phyloP scores from a whole-genome alignment of 805 yeast species.

The Metschnikowia similis region DNA sequence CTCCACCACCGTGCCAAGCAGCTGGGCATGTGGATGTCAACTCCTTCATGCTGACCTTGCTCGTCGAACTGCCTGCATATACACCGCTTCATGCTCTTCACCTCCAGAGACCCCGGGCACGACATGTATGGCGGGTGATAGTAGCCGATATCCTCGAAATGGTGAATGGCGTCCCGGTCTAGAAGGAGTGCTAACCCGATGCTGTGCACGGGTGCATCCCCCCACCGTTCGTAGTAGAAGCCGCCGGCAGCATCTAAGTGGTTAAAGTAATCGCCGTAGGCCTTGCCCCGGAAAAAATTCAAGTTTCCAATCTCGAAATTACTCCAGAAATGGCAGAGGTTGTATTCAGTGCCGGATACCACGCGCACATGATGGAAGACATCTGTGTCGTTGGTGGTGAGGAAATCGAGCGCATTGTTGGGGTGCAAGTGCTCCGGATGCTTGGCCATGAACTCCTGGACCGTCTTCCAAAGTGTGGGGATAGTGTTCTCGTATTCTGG shows the following conservation, averaged over 20 bases:
- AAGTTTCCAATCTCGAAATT: slow-evolving; percentile 57
- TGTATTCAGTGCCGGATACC: slow-evolving; percentile 37
- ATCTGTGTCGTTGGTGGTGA: slow-evolving; percentile 41
- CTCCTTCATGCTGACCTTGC: slow-evolving; percentile 23
- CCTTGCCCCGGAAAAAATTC: slow-evolving; percentile 45
- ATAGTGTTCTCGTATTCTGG: slow-evolving; percentile 51
- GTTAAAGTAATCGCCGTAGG: slow-evolving; percentile 43
- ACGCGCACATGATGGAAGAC: slow-evolving; percentile 14
- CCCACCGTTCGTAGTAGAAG: slow-evolving; percentile 59
- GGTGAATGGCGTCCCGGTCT: slow-evolving; percentile 37
- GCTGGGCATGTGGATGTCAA: slow-evolving; percentile 50
- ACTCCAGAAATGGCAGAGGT: slow-evolving; percentile 74
- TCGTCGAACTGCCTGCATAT: slow-evolving; percentile 23
- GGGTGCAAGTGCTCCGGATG: slow-evolving; percentile 45
- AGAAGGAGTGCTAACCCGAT: slow-evolving; percentile 32
- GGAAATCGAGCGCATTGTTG: slow-evolving; percentile 44
- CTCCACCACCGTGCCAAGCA: slow-evolving; percentile 79
- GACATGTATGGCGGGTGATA: slow-evolving; percentile 40
- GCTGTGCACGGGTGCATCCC: slow-evolving; percentile 49
- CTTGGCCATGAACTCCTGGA: slow-evolving; percentile 40
- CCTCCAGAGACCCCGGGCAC: slow-evolving; percentile 35
- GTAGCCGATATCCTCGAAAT: slow-evolving; percentile 44
- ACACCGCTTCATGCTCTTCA: slow-evolving; percentile 34
- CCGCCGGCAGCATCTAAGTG: slow-evolving; percentile 48
- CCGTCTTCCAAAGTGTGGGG: slow-evolving; percentile 48